Evolutionary conservation across 1,284 basidiomycete species (phyloP).

Genomic region (Tranzscheliella williamsii): DNA sequence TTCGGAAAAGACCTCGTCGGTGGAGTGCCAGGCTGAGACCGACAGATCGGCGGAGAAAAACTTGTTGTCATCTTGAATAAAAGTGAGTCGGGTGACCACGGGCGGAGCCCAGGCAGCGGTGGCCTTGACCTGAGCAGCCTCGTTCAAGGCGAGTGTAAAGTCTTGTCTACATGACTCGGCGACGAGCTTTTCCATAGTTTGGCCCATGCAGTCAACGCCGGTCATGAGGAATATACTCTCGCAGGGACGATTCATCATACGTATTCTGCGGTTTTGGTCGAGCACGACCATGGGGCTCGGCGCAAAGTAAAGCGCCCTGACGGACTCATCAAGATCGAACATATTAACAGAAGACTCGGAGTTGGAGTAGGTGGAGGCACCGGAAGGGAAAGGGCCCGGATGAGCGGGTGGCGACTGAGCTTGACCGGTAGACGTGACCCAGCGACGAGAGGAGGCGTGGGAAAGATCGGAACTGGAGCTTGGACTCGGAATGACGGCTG

Average conservation of each 20-base stretch:
- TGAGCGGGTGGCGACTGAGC: slow-evolving; percentile 8
- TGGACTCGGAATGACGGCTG: background rate
- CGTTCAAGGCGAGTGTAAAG: slow-evolving; percentile 38
- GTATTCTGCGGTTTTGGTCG: slow-evolving; percentile 44
- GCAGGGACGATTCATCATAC: slow-evolving; percentile 53
- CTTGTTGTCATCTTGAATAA: slow-evolving; percentile 37
- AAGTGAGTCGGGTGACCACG: slow-evolving; percentile 41
- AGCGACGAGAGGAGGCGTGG: slow-evolving; percentile 1
- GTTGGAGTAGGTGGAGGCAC: slow-evolving; percentile 17
- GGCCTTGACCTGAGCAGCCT: slow-evolving; percentile 32
- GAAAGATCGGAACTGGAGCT: background rate
- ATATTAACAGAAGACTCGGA: slow-evolving; percentile 28
- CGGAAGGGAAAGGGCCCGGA: slow-evolving; percentile 17
- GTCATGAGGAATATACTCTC: slow-evolving; percentile 44
- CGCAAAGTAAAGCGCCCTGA: slow-evolving; percentile 55
- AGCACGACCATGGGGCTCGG: slow-evolving; percentile 52
- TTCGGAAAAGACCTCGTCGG: slow-evolving; percentile 50
- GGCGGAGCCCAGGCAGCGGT: slow-evolving; percentile 36
- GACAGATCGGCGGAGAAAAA: slow-evolving; percentile 43
- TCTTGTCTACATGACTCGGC: slow-evolving; percentile 9
- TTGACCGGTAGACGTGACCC: slow-evolving; percentile 1
- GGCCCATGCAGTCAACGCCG: slow-evolving; percentile 41
- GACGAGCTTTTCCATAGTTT: slow-evolving; percentile 43
- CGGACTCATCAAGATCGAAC: slow-evolving; percentile 57
- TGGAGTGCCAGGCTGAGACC: slow-evolving; percentile 52